A percentile compares a stretch with the other conserved stretches of the same genome.
Evolutionary conservation across 352 stramenopile species (phyloP).

Genomic region (Pythium insidiosum): DNA sequence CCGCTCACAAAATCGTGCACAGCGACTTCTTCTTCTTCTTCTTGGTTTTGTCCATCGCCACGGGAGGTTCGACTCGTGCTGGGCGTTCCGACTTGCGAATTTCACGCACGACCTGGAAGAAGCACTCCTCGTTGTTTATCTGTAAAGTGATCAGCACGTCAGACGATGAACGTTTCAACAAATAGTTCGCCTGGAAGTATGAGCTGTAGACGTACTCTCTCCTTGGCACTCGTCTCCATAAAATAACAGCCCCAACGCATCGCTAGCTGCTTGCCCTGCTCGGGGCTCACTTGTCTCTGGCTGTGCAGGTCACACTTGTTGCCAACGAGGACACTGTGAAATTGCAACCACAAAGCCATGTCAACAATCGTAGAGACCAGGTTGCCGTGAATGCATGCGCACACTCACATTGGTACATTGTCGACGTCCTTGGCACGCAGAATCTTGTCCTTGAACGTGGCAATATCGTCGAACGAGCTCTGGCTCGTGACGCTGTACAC

Average conservation of each 20-base stretch:
- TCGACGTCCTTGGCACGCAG: slow-evolving; percentile 84
- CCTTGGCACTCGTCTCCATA: slow-evolving; percentile 86
- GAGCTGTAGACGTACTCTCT: slow-evolving; percentile 42
- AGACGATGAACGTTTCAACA: not conserved
- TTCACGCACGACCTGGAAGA: slow-evolving; percentile 85
- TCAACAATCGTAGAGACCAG: too few species aligned
- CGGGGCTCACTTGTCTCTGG: slow-evolving; percentile 60
- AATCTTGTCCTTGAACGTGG: slow-evolving; percentile 87
- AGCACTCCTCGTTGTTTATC: slow-evolving; percentile 88
- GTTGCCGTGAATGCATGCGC: too few species aligned
- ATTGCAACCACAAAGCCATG: not conserved
- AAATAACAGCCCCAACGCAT: slow-evolving; percentile 77
- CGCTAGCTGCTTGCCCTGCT: slow-evolving; percentile 59
- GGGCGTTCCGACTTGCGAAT: slow-evolving; percentile 78
- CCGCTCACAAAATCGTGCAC: slow-evolving; percentile 32
- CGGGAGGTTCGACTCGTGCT: slow-evolving; percentile 6
- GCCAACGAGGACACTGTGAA: slow-evolving; percentile 67
- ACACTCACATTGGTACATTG: slow-evolving; percentile 74
- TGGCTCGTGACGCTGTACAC: slow-evolving; percentile 87
- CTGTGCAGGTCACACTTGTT: slow-evolving; percentile 85
- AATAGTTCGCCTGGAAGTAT: not conserved
- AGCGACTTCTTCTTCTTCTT: slow-evolving; percentile 44
- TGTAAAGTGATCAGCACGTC: too few species aligned
- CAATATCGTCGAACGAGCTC: slow-evolving; percentile 87
- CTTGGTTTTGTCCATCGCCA: slow-evolving; percentile 23